phyloP scores from a whole-genome alignment of 768 basidiomycete species.

The Leccinum sublutescens region DNA sequence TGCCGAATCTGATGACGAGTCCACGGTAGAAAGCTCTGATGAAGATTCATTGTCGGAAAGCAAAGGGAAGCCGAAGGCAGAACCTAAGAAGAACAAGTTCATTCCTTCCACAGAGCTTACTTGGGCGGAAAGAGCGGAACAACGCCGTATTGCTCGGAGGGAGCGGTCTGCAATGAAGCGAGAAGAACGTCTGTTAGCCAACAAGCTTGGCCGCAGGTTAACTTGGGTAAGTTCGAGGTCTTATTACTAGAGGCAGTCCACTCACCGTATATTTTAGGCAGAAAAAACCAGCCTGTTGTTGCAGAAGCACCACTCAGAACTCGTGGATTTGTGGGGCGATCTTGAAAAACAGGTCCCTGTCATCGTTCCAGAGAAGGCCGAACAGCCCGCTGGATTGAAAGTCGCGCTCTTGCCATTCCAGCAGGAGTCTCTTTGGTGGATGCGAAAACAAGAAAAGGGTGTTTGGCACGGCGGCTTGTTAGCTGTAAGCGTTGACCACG shows the following conservation, averaged over 20 bases:
- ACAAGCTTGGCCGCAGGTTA: slow-evolving; percentile 68
- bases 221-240: slow-evolving; percentile 53
- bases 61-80: slow-evolving; percentile 34
- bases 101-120: slow-evolving; percentile 1
- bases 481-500: slow-evolving; percentile 53
- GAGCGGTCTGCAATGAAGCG: slow-evolving; percentile 34
- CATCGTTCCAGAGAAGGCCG: slow-evolving; percentile 63
- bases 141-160: slow-evolving; percentile 17
- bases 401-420: slow-evolving; percentile 91
- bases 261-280: slow-evolving; percentile 45
- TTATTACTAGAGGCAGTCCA: slow-evolving; percentile 5
- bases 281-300: slow-evolving; percentile 68
- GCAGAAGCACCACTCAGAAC: slow-evolving; percentile 72
- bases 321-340: slow-evolving; percentile 86
- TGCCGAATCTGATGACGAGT: slow-evolving; percentile 4
- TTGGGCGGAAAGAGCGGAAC: slow-evolving; percentile 10
- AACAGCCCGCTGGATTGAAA: slow-evolving; percentile 82
- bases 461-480: slow-evolving; percentile 91
- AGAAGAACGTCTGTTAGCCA: slow-evolving; percentile 50
- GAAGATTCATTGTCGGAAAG: slow-evolving; percentile 26
- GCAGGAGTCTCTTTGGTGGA: slow-evolving; percentile 92
- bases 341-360: slow-evolving; percentile 61
- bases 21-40: slow-evolving; percentile 12
- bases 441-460: slow-evolving; percentile 88
- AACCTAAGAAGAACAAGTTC: slow-evolving; percentile 17